These are phyloP conservation scores for Dendrobium huoshanense DNA, from an alignment of 106 monocot genomes.

Conservation along the genomic window DNA sequence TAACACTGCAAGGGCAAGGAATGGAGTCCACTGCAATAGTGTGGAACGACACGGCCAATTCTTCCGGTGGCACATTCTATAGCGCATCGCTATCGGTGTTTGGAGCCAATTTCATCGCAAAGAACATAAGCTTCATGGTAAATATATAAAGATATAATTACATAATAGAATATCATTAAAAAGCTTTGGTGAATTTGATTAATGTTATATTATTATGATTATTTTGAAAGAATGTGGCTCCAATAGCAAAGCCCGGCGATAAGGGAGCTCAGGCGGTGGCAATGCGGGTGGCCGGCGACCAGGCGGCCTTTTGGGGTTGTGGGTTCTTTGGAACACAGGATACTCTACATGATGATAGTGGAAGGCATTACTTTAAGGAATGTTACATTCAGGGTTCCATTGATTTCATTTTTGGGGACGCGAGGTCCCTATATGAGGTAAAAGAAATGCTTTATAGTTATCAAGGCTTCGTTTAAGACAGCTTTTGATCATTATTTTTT, in stretches of 20 bases:
- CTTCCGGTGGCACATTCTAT: slow-evolving; percentile 65
- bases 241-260: slow-evolving; percentile 74
- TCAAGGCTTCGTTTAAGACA: too few species aligned
- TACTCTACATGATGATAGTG: slow-evolving; percentile 82
- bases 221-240: slow-evolving; percentile 66
- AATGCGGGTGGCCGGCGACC: slow-evolving; percentile 63
- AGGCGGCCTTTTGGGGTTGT: slow-evolving; percentile 87
- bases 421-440: slow-evolving; percentile 80
- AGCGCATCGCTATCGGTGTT: slow-evolving; percentile 61
- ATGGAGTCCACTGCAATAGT: slow-evolving; percentile 49
- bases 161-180: neutral
- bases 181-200: too few species aligned
- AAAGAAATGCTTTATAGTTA: neutral
- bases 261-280: slow-evolving; percentile 77
- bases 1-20: slow-evolving; percentile 92
- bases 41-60: slow-evolving; percentile 92
- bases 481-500: too few species aligned
- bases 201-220: neutral
- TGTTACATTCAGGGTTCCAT: slow-evolving; percentile 92
- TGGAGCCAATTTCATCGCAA: slow-evolving; percentile 56
- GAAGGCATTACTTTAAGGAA: slow-evolving; percentile 86
- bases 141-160: neutral
- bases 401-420: slow-evolving; percentile 94
- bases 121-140: slow-evolving; percentile 99
- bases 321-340: slow-evolving; percentile 94